phyloP scores from a whole-genome alignment of 179 eudicot genomes.

The Silene vulgaris region DNA sequence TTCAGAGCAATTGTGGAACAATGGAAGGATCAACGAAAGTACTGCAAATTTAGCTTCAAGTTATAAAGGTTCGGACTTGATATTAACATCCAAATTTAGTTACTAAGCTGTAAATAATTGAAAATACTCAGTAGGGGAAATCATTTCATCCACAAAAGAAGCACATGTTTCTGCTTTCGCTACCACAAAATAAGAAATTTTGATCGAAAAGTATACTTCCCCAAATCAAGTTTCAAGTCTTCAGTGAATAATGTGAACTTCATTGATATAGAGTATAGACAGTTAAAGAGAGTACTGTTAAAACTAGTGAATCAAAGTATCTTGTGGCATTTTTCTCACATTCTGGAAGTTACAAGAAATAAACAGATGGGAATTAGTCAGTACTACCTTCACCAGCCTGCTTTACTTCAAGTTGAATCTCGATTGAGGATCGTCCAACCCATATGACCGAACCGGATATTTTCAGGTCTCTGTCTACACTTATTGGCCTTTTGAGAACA shows the following conservation, averaged over 20 bases:
- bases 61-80: background rate
- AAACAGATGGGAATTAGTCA: background rate
- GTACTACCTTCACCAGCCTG: constrained; percentile 50
- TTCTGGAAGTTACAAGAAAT: background rate
- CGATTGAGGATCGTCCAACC: constrained; percentile 93
- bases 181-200: no score
- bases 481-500: constrained; percentile 78
- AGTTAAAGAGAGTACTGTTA: background rate
- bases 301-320: constrained; percentile 2
- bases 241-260: background rate
- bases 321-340: background rate
- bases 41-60: background rate
- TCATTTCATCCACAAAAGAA: background rate
- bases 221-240: constrained; percentile 10
- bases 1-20: background rate
- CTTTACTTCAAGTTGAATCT: constrained; percentile 80
- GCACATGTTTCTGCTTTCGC: no score
- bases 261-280: constrained; percentile 9
- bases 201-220: background rate
- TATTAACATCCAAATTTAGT: background rate
- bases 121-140: background rate
- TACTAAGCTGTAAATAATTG: background rate
- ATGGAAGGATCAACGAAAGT: background rate
- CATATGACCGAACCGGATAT: constrained; percentile 86
- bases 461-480: constrained; percentile 71